Evolutionary conservation across 805 yeast species (phyloP).

Genomic region (Metschnikowia baotianmanensis): DNA sequence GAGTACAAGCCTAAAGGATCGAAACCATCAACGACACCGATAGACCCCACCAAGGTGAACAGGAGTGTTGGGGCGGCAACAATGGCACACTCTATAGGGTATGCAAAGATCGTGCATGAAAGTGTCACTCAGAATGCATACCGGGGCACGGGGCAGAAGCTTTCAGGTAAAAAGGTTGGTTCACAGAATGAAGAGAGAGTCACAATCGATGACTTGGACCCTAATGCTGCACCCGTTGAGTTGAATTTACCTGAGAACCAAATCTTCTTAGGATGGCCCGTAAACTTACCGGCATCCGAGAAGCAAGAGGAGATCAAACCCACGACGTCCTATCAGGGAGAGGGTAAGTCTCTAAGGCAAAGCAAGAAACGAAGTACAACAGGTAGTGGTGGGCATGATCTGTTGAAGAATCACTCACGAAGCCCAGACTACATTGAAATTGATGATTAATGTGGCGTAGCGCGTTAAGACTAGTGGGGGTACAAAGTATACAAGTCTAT

Average conservation of each 20-base stretch:
- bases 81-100: slow-evolving; percentile 75
- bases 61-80: slow-evolving; percentile 54
- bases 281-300: slow-evolving; percentile 44
- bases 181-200: slow-evolving; percentile 22
- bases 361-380: slow-evolving; percentile 65
- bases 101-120: slow-evolving; percentile 53
- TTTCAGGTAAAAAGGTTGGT: slow-evolving; percentile 55
- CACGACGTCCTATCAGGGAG: slow-evolving; percentile 48
- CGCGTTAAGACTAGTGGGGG: neutral
- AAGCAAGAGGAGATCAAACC: slow-evolving; percentile 25
- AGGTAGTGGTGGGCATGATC: slow-evolving; percentile 35
- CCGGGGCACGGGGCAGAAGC: slow-evolving; percentile 64
- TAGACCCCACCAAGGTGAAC: slow-evolving; percentile 34
- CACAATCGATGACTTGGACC: slow-evolving; percentile 44
- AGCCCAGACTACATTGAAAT: slow-evolving; percentile 82
- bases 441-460: slow-evolving; percentile 36
- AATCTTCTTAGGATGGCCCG: slow-evolving; percentile 91
- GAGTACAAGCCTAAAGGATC: slow-evolving; percentile 48
- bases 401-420: slow-evolving; percentile 60
- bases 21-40: slow-evolving; percentile 33
- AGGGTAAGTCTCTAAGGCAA: slow-evolving; percentile 74
- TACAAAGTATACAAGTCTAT: slow-evolving; percentile 7
- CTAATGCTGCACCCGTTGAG: slow-evolving; percentile 67
- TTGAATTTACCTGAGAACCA: slow-evolving; percentile 78
- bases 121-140: slow-evolving; percentile 33